Evolutionary conservation across 2,329 filamentous ascomycete species (phyloP).

Genomic region (Phyllosticta ampelicida): DNA sequence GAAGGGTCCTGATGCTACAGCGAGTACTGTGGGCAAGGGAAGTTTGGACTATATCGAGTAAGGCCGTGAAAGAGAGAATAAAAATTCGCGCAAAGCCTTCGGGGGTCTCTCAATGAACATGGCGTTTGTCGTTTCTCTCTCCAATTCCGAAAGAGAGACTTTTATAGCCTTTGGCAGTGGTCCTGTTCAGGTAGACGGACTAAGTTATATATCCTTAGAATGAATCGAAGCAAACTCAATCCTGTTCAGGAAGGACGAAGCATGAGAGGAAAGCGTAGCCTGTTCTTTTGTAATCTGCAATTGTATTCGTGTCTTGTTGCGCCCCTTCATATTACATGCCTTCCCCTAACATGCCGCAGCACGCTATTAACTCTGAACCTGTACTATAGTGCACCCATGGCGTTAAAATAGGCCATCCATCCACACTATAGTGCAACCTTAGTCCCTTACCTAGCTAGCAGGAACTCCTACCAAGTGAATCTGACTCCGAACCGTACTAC

Average conservation of each 20-base stretch:
- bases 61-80: background rate
- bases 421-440: background rate
- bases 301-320: background rate
- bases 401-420: no score
- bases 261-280: no score
- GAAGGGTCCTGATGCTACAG: conserved; percentile 41
- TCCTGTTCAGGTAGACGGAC: no score
- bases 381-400: background rate
- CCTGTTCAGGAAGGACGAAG: no score
- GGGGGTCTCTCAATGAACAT: background rate
- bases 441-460: background rate
- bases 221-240: no score
- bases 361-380: background rate
- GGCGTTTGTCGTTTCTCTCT: background rate
- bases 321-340: background rate
- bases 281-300: background rate
- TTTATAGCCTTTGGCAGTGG: no score
- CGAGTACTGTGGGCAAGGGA: conserved; percentile 40
- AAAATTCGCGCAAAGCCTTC: conserved; percentile 13
- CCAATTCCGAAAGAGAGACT: background rate
- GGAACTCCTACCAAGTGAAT: background rate
- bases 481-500: background rate
- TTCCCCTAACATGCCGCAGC: background rate
- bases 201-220: no score
- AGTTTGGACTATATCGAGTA: conserved; percentile 41